Percentiles rank a stretch among this genome's conserved stretches.
These are phyloP conservation scores for Lithospermum erythrorhizon DNA, from an alignment of 257 asterid species.

Conservation along the genomic window DNA sequence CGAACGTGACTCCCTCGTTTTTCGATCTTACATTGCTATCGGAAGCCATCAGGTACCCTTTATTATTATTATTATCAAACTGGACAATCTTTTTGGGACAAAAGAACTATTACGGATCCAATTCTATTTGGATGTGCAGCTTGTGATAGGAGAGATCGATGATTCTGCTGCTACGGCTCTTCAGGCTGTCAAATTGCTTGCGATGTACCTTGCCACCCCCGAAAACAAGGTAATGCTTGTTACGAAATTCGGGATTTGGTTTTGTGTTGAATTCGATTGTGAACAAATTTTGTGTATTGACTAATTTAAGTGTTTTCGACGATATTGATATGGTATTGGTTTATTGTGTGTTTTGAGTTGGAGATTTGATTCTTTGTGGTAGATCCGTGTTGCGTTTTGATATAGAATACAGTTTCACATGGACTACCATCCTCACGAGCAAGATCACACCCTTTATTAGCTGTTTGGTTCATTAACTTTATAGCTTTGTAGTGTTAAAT, in stretches of 20 bases:
- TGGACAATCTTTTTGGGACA: no score
- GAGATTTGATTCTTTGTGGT: neutral
- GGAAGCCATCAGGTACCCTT: constrained; percentile 64
- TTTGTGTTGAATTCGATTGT: neutral
- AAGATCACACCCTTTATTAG: no score
- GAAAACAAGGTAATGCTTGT: constrained; percentile 46
- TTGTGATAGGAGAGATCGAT: constrained; percentile 86
- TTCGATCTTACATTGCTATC: constrained; percentile 85
- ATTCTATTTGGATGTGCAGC: constrained; percentile 24
- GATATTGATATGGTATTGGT: no score
- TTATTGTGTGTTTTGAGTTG: no score
- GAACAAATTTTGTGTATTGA: neutral
- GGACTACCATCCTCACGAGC: no score
- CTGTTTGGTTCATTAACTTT: no score
- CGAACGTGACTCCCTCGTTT: constrained; percentile 74
- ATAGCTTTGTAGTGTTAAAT: no score
- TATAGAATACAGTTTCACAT: no score
- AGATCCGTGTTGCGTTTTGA: neutral
- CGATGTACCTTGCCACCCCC: constrained; percentile 61
- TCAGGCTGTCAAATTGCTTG: constrained; percentile 92
- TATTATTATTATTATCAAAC: no score
- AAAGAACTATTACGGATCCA: no score
- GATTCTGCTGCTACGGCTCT: constrained; percentile 91
- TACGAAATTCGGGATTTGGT: no score
- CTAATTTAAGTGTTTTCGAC: no score